Percentiles rank a stretch among this genome's conserved stretches.
phyloP scores from a whole-genome alignment of 192 early-diverging fungal species.

The Allomyces javanicus region DNA sequence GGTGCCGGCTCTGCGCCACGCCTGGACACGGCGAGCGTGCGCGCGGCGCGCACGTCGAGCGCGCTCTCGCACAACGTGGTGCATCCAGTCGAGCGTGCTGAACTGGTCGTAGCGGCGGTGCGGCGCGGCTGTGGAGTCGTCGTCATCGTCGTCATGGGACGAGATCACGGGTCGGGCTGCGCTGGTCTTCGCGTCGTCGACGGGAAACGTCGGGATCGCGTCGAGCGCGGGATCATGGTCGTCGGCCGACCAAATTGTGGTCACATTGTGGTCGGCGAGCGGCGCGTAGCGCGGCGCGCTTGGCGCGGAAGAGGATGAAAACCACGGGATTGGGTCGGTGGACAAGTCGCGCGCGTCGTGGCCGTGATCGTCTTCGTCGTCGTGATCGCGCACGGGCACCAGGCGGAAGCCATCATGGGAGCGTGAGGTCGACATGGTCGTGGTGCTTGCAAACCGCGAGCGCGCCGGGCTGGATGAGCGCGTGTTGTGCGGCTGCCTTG shows the following conservation, averaged over 20 bases:
- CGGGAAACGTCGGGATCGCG: not conserved
- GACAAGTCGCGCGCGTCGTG: not conserved
- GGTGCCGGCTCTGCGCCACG: not conserved
- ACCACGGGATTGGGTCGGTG: not conserved
- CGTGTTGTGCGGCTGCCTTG: too few species aligned
- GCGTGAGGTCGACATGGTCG: too few species aligned
- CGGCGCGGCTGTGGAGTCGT: not conserved
- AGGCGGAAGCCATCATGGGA: too few species aligned
- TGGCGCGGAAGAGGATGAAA: too few species aligned
- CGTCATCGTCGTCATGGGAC: not conserved
- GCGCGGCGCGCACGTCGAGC: slow-evolving; percentile 35
- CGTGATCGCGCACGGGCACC: not conserved
- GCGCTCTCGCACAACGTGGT: not conserved
- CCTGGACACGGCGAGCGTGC: slow-evolving; percentile 10
- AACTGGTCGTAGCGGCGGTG: not conserved
- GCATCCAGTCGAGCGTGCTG: not conserved
- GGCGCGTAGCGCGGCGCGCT: too few species aligned
- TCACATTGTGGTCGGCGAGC: too few species aligned
- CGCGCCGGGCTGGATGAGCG: too few species aligned
- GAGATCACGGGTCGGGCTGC: not conserved
- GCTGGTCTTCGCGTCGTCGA: not conserved
- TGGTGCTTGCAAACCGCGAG: too few species aligned
- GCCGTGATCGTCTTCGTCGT: not conserved
- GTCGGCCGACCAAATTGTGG: not conserved
- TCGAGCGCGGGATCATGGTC: not conserved